Conservation (phyloP, 208 protist species). For the Trypanosomatidae sp. region DNA sequence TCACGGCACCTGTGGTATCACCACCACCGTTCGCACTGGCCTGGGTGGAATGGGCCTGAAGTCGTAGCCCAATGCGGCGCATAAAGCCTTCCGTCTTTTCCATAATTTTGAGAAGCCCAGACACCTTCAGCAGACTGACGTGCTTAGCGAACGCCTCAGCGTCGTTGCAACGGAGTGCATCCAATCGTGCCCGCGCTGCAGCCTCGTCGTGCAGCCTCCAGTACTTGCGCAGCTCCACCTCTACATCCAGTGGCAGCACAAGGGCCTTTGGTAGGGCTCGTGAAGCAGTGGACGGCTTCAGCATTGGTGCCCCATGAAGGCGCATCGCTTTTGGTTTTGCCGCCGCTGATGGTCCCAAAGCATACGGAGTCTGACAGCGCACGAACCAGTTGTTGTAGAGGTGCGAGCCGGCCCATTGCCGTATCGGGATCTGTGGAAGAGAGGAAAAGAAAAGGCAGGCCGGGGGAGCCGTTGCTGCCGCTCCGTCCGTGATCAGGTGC, state of each 20-base stretch:
- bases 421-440: slow-evolving; percentile 7
- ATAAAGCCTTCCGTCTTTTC: slow-evolving; percentile 64
- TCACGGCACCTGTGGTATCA: not conserved
- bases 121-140: slow-evolving; percentile 51
- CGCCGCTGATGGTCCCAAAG: not conserved
- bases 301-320: not conserved
- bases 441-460: not conserved
- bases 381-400: slow-evolving; percentile 22
- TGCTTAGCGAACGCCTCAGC: slow-evolving; percentile 47
- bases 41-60: slow-evolving; percentile 22
- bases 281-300: not conserved
- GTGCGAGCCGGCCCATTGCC: slow-evolving; percentile 15
- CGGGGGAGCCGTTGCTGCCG: not conserved
- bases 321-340: not conserved
- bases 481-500: not conserved
- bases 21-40: not conserved
- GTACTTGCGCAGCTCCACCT: slow-evolving; percentile 35
- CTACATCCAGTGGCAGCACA: slow-evolving; percentile 17
- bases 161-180: slow-evolving; percentile 44
- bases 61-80: slow-evolving; percentile 39
- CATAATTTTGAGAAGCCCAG: slow-evolving; percentile 62
- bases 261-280: slow-evolving; percentile 15
- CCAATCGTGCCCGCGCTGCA: slow-evolving; percentile 33
- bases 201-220: slow-evolving; percentile 50
- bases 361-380: slow-evolving; percentile 2